Percentiles rank a stretch among this genome's conserved stretches.
These are phyloP conservation scores for Beauveria asiatica DNA, from an alignment of 2,329 filamentous ascomycete genomes.

Conservation along the genomic window DNA sequence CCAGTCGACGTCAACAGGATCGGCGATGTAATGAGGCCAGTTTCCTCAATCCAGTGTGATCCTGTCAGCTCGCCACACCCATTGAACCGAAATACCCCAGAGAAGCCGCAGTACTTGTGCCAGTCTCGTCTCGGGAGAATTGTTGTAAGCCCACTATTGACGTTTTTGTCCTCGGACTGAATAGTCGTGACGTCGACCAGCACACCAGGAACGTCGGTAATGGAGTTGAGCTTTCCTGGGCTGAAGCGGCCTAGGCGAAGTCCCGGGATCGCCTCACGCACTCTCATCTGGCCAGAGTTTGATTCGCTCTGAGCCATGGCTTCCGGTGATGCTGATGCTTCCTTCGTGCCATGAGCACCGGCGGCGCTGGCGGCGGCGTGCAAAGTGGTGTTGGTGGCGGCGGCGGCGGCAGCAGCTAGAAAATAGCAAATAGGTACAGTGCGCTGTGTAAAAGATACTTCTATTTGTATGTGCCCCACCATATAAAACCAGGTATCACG, in stretches of 20 bases:
- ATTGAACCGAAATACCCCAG: slow-evolving; percentile 53
- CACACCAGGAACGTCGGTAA: slow-evolving; percentile 43
- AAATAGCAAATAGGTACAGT: too few relatives aligned
- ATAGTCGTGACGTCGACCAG: slow-evolving; percentile 38
- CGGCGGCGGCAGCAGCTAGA: too few relatives aligned
- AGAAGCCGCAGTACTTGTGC: slow-evolving; percentile 36
- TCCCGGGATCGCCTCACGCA: slow-evolving; percentile 36
- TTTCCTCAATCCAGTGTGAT: slow-evolving; percentile 53
- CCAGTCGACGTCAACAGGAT: slow-evolving; percentile 53
- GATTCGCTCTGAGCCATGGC: background rate
- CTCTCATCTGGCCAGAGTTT: background rate
- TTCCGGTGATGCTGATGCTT: background rate
- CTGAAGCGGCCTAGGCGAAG: slow-evolving; percentile 35
- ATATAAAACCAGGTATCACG: too few relatives aligned
- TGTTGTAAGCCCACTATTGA: slow-evolving; percentile 43
- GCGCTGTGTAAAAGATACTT: too few relatives aligned
- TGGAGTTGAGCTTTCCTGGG: slow-evolving; percentile 38
- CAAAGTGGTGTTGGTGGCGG: too few relatives aligned
- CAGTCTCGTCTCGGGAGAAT: slow-evolving; percentile 38
- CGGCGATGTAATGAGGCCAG: slow-evolving; percentile 49
- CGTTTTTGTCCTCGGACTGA: slow-evolving; percentile 21
- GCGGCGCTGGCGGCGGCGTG: too few relatives aligned
- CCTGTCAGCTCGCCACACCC: slow-evolving; percentile 56
- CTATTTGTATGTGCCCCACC: too few relatives aligned
- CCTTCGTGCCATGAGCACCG: too few relatives aligned